Conservation (phyloP, 768 basidiomycete genomes). For the Leccinum rimulosum region DNA sequence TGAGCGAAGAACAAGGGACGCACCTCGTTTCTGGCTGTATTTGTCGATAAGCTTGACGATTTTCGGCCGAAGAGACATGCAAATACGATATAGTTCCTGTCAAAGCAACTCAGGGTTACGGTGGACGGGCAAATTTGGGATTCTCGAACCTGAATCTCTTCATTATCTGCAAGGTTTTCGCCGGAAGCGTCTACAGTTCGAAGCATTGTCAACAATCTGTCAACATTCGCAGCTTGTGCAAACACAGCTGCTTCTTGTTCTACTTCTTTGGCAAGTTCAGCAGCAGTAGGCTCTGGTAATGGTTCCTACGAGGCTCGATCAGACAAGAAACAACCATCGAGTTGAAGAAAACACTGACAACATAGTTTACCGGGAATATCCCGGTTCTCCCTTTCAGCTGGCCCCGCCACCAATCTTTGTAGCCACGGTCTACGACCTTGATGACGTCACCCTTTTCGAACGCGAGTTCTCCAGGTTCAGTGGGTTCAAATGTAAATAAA, state of each 20-base stretch:
- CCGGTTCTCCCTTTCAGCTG: conserved; percentile 87
- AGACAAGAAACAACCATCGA: not conserved
- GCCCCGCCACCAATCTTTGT: conserved; percentile 97
- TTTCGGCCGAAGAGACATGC: conserved; percentile 88
- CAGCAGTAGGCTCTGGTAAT: conserved; percentile 77
- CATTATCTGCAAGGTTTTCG: conserved; percentile 86
- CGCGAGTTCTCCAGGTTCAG: conserved; percentile 84
- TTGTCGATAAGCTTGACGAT: conserved; percentile 97
- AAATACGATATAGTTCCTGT: conserved; percentile 86
- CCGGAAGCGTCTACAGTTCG: conserved; percentile 68
- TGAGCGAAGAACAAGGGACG: conserved; percentile 7
- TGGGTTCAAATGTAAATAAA: conserved; percentile 83
- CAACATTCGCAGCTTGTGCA: conserved; percentile 79
- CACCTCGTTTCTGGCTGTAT: conserved; percentile 89
- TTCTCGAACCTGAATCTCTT: conserved; percentile 73
- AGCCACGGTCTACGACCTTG: conserved; percentile 90
- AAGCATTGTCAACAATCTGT: conserved; percentile 74
- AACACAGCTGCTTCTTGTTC: conserved; percentile 90
- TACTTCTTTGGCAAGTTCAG: conserved; percentile 76
- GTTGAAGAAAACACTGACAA: conserved; percentile 49
- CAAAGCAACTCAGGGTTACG: conserved; percentile 5
- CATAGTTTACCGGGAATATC: conserved; percentile 97
- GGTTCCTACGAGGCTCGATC: conserved; percentile 53
- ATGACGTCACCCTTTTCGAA: conserved; percentile 93
- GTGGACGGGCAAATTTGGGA: not conserved